Evolutionary conservation across 345 rosid species (phyloP), one percentile per base, ranked within the genome.

Genomic region (Populus tremula): DNA sequence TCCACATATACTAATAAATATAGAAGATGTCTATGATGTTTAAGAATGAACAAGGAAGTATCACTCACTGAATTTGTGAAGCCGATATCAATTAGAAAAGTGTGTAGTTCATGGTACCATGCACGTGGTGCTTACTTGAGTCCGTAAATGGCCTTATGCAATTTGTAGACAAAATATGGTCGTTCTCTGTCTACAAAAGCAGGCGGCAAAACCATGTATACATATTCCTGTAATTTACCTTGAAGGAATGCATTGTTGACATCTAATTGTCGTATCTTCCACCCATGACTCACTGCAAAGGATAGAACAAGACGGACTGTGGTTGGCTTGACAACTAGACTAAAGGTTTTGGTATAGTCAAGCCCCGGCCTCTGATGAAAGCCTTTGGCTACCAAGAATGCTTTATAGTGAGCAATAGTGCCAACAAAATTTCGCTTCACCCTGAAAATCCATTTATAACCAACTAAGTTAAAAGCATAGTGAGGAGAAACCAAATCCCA

Each of bases 11-110:
- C 33, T 18, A 66, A 1, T 0, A 66, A 4, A 16, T 27, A 65
- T 1, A 65, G 0, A 2, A 27, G 21, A 2, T 11, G 10, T 3
- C 0, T 1, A 2, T 29, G 17, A 2, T 29, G 3, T 5, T 65
- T 27, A 6, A 3, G 8, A 16, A 65, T 66, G 10, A 66, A 13
- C 23, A 66, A 33, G 0, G 41, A 33, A 3, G 38, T 31, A 4
- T 25, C 31, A 17, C 17, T 10, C 0, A 27, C 4, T 0, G 8
- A 10, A 17, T 5, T 49, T 16, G 2, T 49, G 7, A 49, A 49
- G 20, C 21, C 5, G 0, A 1, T 1, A 16, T 1, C 7, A 17
- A 49, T 4, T 0, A 49, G 0, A 17, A 49, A 49, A 0, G 20
- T 14, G 20, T 1, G 8, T 3, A 49, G 21, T 1, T 49, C 21